phyloP scores from a whole-genome alignment of 306 rosid species.

The Hippophae gyantsensis region DNA sequence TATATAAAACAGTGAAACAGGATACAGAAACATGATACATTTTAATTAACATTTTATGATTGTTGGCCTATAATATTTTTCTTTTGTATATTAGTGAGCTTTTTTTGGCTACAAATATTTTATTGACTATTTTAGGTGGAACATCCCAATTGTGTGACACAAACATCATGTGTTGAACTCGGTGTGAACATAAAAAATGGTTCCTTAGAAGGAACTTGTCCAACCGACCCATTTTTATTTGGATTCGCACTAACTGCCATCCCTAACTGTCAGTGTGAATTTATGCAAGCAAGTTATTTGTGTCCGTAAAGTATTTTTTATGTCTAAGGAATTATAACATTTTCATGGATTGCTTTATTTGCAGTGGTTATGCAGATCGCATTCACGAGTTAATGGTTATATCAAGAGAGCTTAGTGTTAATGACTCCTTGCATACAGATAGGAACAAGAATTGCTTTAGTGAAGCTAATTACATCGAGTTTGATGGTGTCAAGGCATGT shows the following conservation, averaged over 20 bases:
- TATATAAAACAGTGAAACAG: too few relatives aligned
- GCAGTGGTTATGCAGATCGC: slow-evolving; percentile 95
- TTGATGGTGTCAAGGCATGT: slow-evolving; percentile 79
- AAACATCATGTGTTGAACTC: too few relatives aligned
- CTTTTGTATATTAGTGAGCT: too few relatives aligned
- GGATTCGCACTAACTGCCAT: neutral
- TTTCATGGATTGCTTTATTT: slow-evolving; percentile 16
- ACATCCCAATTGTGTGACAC: too few relatives aligned
- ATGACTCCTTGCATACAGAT: slow-evolving; percentile 41
- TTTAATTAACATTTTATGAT: too few relatives aligned
- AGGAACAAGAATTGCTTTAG: slow-evolving; percentile 60
- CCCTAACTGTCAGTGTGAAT: neutral
- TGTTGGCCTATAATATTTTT: too few relatives aligned
- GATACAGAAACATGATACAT: too few relatives aligned
- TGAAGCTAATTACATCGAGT: slow-evolving; percentile 88
- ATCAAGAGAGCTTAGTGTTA: slow-evolving; percentile 72
- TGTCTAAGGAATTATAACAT: slow-evolving; percentile 15
- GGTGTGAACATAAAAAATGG: too few relatives aligned
- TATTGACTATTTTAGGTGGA: too few relatives aligned
- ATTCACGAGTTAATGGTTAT: slow-evolving; percentile 73
- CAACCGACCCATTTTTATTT: neutral
- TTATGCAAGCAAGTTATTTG: slow-evolving; percentile 1
- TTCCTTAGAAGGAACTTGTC: too few relatives aligned
- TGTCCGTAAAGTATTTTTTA: slow-evolving; percentile 8
- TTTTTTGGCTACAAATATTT: too few relatives aligned